These are phyloP conservation scores for Tetracladium setigerum DNA, from an alignment of 495 filamentous ascomycete genomes.

Conservation along the genomic window DNA sequence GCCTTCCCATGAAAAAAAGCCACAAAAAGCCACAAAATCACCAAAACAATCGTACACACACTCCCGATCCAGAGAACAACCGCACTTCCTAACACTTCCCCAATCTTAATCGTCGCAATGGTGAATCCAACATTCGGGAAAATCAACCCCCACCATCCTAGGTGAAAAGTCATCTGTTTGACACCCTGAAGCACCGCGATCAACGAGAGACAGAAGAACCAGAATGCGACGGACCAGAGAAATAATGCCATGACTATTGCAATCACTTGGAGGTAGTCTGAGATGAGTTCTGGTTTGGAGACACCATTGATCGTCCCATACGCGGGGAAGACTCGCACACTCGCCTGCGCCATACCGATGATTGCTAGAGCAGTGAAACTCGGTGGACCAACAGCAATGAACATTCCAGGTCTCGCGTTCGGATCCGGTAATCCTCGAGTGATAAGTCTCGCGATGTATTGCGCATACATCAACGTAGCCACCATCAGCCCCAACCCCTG, in stretches of 20 bases:
- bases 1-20: constrained; percentile 44
- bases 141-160: constrained; percentile 50
- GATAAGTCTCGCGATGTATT: constrained; percentile 26
- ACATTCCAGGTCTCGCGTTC: constrained; percentile 41
- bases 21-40: constrained; percentile 53
- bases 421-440: constrained; percentile 21
- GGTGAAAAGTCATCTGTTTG: constrained; percentile 37
- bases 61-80: constrained; percentile 37
- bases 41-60: constrained; percentile 45
- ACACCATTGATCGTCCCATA: constrained; percentile 20
- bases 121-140: constrained; percentile 55
- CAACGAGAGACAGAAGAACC: constrained; percentile 54
- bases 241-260: constrained; percentile 49
- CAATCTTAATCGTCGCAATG: constrained; percentile 37
- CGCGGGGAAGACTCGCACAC: constrained; percentile 24
- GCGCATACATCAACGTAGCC: constrained; percentile 39
- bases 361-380: constrained; percentile 63
- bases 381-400: constrained; percentile 62
- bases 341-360: constrained; percentile 48
- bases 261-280: constrained; percentile 38
- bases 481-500: constrained; percentile 46
- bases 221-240: constrained; percentile 63
- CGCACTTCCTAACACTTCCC: constrained; percentile 31
- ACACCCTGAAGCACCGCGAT: constrained; percentile 44
- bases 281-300: constrained; percentile 13